A percentile compares a stretch with the other conserved stretches of the same genome.
Conservation (phyloP, 176 grass and related monocot genomes). For the Musa itinerans region DNA sequence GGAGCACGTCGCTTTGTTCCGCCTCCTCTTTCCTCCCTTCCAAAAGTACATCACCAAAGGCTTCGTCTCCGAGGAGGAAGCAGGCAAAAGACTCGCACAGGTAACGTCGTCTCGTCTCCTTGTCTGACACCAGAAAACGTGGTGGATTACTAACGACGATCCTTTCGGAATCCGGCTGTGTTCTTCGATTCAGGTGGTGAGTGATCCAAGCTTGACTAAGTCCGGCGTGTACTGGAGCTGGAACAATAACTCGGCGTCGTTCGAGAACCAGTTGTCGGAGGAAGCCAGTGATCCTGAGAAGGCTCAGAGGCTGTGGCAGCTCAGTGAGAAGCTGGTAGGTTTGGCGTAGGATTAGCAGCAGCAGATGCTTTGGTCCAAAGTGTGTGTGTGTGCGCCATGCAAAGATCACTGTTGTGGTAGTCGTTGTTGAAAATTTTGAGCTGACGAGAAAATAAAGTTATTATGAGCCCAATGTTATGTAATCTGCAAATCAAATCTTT, state of each 20-base stretch:
- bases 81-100: constrained; percentile 92
- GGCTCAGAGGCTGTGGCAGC: constrained; percentile 77
- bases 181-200: constrained; percentile 42
- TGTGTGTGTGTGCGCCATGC: background rate
- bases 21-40: constrained; percentile 79
- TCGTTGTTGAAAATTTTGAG: background rate
- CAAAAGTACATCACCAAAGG: constrained; percentile 99
- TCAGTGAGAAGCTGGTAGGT: constrained; percentile 88
- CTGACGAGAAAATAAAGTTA: background rate
- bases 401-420: background rate
- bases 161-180: background rate
- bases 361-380: background rate
- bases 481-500: too few relatives aligned
- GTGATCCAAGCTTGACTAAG: constrained; percentile 82
- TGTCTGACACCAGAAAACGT: background rate
- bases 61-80: constrained; percentile 83
- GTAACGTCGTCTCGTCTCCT: background rate
- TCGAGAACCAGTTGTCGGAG: constrained; percentile 93
- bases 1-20: constrained; percentile 78
- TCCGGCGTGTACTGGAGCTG: constrained; percentile 98
- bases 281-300: constrained; percentile 84
- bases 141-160: background rate
- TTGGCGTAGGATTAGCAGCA: constrained; percentile 10
- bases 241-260: constrained; percentile 91
- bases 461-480: too few relatives aligned